These are phyloP conservation scores for Geosmithia putterillii DNA, from an alignment of 2,329 filamentous ascomycete species.

Conservation along the genomic window DNA sequence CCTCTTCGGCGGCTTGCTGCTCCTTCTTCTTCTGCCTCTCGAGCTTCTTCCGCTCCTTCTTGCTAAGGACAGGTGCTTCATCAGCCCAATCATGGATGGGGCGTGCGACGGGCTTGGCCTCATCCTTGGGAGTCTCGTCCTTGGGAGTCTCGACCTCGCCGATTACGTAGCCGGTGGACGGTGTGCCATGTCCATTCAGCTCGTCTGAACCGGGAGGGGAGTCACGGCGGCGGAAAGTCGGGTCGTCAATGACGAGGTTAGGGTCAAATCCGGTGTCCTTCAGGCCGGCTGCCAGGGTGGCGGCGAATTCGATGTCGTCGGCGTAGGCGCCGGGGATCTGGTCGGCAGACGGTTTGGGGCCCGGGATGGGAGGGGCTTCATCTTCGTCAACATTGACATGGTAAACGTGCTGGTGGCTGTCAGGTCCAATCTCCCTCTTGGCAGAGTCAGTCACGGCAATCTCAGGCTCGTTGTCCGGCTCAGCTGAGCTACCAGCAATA, in stretches of 20 bases:
- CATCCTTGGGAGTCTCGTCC: slow-evolving; percentile 11
- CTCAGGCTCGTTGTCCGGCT: slow-evolving; percentile 20
- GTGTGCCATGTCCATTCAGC: slow-evolving; percentile 20
- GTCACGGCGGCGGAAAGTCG: slow-evolving; percentile 47
- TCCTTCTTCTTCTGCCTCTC: slow-evolving; percentile 22
- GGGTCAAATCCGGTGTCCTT: slow-evolving; percentile 60
- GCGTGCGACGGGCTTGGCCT: slow-evolving; percentile 2
- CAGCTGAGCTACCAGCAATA: slow-evolving; percentile 27
- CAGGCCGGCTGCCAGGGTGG: slow-evolving; percentile 55
- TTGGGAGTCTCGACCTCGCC: slow-evolving; percentile 33
- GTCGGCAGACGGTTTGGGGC: slow-evolving; percentile 39
- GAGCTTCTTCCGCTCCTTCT: slow-evolving; percentile 35
- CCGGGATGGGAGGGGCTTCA: slow-evolving; percentile 36
- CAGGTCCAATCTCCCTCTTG: slow-evolving; percentile 6
- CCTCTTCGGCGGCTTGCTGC: slow-evolving; percentile 1
- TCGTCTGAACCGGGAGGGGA: slow-evolving; percentile 51
- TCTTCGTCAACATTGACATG: slow-evolving; percentile 22
- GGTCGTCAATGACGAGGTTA: slow-evolving; percentile 56
- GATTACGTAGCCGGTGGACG: slow-evolving; percentile 35
- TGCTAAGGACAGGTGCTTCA: slow-evolving; percentile 20
- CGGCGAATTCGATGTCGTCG: slow-evolving; percentile 58
- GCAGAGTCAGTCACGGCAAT: slow-evolving; percentile 7
- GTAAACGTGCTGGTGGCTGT: neutral
- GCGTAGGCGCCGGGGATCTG: slow-evolving; percentile 54
- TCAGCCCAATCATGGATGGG: slow-evolving; percentile 8